Evolutionary conservation across 768 basidiomycete genomes (phyloP).

Genomic region (Tulasnella sp.): DNA sequence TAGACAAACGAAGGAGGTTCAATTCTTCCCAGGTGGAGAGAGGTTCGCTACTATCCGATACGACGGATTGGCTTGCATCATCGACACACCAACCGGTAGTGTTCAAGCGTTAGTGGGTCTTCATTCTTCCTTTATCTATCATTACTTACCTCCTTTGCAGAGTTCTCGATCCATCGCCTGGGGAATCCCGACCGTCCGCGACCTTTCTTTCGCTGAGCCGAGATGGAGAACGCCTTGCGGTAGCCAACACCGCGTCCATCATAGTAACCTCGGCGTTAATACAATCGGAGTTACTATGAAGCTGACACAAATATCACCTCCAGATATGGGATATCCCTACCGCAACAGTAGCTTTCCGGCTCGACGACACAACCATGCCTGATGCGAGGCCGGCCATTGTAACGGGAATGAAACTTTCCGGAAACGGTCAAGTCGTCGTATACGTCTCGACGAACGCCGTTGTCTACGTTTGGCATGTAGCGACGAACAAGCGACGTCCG

Average conservation of each 20-base stretch:
- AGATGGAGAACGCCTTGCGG: not conserved
- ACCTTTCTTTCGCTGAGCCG: not conserved
- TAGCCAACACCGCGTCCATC: not conserved
- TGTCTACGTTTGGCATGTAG: not conserved
- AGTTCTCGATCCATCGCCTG: not conserved
- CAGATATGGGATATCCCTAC: not conserved
- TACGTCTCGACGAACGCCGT: not conserved
- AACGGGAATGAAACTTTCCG: not conserved
- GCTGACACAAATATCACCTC: not conserved
- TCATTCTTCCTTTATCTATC: no score
- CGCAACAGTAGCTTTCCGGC: not conserved
- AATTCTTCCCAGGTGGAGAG: not conserved
- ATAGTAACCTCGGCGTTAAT: not conserved
- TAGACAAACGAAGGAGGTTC: not conserved
- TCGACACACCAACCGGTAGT: not conserved
- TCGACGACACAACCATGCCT: not conserved
- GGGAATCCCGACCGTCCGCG: not conserved
- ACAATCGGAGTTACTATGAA: not conserved
- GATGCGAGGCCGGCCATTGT: not conserved
- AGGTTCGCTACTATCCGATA: not conserved
- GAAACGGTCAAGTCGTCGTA: not conserved
- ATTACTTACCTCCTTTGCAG: not conserved
- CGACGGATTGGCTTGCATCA: not conserved
- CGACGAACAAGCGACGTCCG: not conserved
- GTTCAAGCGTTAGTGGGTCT: not conserved